A percentile compares a stretch with the other conserved stretches of the same genome.
phyloP scores from a whole-genome alignment of 1,284 basidiomycete genomes.

The Trichosporon sp. region DNA sequence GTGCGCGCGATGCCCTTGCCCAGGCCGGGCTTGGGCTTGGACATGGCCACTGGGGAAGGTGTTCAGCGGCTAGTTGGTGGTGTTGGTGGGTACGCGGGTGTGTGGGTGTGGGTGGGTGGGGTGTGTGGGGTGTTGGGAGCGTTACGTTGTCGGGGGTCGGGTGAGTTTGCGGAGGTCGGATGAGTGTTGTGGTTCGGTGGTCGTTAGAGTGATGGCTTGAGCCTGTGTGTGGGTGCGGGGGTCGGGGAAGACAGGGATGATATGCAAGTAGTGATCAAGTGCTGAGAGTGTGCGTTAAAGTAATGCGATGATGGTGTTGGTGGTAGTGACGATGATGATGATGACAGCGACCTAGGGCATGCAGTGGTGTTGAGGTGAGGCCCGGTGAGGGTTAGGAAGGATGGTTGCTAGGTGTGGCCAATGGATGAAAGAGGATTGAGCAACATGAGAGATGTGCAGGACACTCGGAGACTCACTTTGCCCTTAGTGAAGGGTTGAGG shows the following conservation, averaged over 20 bases:
- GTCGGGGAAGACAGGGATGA: neutral
- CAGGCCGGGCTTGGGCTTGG: slow-evolving; percentile 38
- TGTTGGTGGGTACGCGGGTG: no score
- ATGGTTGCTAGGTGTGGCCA: neutral
- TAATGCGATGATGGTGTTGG: neutral
- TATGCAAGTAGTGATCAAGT: no score
- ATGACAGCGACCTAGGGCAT: no score
- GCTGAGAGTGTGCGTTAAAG: neutral
- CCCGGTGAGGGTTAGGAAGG: no score
- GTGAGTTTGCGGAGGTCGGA: neutral
- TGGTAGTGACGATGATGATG: neutral
- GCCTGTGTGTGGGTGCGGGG: neutral
- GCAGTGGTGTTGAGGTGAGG: no score
- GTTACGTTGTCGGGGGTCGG: neutral
- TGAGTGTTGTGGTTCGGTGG: neutral
- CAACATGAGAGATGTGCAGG: neutral
- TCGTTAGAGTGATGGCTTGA: neutral
- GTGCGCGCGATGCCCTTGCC: slow-evolving; percentile 36
- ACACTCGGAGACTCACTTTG: neutral
- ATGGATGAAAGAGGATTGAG: neutral
- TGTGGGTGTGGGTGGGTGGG: neutral
- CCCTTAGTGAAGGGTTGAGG: neutral
- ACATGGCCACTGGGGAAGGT: slow-evolving; percentile 24
- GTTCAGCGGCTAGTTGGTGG: neutral
- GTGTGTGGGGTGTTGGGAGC: neutral